Base-by-base conservation (phyloP, 768 basidiomycete species). In the Termitomyces bulborhizus region DNA sequence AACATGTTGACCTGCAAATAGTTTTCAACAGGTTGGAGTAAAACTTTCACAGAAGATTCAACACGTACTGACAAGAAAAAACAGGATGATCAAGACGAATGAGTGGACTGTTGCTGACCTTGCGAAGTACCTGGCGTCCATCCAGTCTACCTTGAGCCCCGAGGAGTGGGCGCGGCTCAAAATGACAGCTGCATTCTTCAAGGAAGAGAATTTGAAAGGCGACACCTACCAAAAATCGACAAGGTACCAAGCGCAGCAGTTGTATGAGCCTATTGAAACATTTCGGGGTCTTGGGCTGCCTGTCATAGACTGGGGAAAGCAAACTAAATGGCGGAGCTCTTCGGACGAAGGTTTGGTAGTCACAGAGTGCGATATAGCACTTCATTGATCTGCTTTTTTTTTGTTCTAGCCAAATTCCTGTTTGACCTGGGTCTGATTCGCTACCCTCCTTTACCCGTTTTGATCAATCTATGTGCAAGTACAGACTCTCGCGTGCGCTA, bases 1-100 rank as follows among this genome's bases (percentile, higher is more conserved):
- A 85, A 65, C 93, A 95, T 59, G 93, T 98, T 6, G 90, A 98
- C 57, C 76, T 98, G 1, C 94, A 98, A 67, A 74, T 97, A 3
- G 80, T 99, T n/a, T 99, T 99, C 65, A 82, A 88, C 52, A 79
- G 94, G 86, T 90, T 51, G 47, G 75, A 60, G 27, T 9, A 44
- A 36, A 27, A 18, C 44, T 16, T 37, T 57, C 1, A 46, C 27
- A 6, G 6, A 16, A 44, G 16, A 7, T 13, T 34, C 34, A 11
- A 50, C 6, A 27, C 0, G 26, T 50, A 13, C 49, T 50, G 26
- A 50, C 26, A 5, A 21, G 15, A 29, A 18, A 39, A 50, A 29
- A 3, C 13, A 92, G 90, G 67, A 90, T 92, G 88, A 82, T 92
- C 60, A 89, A 87, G 67, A 90, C 89, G 45, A 92, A 93, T 29